These are phyloP conservation scores for Vanrija pseudolonga DNA, from an alignment of 1,284 basidiomycete species.

Conservation along the genomic window DNA sequence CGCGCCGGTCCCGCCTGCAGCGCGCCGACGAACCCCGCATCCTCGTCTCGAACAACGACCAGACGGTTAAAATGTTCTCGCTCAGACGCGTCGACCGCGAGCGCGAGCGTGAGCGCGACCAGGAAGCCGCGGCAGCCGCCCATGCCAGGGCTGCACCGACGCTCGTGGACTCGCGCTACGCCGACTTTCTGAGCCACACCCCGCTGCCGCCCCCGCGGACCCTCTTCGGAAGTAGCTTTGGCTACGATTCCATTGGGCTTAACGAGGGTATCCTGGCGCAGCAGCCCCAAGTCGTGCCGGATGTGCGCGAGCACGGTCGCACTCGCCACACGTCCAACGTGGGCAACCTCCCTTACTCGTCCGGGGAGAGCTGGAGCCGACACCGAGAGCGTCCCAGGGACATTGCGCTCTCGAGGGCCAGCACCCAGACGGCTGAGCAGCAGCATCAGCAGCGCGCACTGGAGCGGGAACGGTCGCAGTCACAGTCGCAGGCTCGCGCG, in stretches of 20 bases:
- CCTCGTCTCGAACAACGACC: constrained; percentile 48
- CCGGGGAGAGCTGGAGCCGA: too few relatives aligned
- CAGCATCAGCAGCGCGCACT: too few relatives aligned
- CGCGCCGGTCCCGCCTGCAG: not conserved
- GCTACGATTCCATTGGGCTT: constrained; percentile 13
- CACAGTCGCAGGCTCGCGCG: too few relatives aligned
- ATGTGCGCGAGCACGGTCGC: not conserved
- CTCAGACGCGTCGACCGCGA: constrained; percentile 15
- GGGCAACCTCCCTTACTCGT: too few relatives aligned
- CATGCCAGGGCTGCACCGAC: constrained; percentile 1
- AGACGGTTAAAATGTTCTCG: constrained; percentile 45
- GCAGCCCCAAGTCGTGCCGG: not conserved
- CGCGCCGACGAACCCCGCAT: constrained; percentile 41
- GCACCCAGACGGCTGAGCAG: too few relatives aligned
- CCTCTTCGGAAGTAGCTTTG: constrained; percentile 7
- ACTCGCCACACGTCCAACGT: not conserved
- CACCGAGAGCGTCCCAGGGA: too few relatives aligned
- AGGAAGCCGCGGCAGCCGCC: not conserved
- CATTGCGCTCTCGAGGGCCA: too few relatives aligned
- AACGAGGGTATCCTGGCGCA: constrained; percentile 14
- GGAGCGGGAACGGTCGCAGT: too few relatives aligned
- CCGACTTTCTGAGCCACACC: not conserved
- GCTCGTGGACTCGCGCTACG: constrained; percentile 1
- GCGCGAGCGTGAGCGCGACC: not conserved
- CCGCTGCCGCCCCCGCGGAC: constrained; percentile 5